A percentile compares a stretch with the other conserved stretches of the same genome.
Conservation (phyloP, 768 basidiomycete genomes). For the Boletus fagicola region DNA sequence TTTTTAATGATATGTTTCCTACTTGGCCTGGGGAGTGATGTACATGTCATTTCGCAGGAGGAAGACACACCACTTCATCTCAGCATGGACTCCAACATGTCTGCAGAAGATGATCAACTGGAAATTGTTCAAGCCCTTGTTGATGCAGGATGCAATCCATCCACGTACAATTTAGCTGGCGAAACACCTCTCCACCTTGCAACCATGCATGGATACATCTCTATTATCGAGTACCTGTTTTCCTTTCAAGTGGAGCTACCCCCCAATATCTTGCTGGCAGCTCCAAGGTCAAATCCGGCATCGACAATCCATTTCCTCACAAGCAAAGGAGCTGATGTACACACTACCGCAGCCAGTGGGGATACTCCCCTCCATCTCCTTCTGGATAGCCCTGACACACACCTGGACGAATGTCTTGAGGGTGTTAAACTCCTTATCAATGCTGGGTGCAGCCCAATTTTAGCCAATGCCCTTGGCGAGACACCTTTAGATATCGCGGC, state of each 20-base stretch:
- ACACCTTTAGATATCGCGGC: too few relatives aligned
- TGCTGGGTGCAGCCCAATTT: too few relatives aligned
- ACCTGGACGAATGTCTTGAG: not conserved
- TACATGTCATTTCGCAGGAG: too few relatives aligned
- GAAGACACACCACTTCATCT: too few relatives aligned
- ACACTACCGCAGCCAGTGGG: not conserved
- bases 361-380: not conserved
- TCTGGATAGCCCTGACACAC: fast-evolving
- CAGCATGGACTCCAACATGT: not conserved
- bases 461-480: too few relatives aligned
- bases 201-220: not conserved
- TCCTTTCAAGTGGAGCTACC: not conserved
- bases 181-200: conserved; percentile 2
- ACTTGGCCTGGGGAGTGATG: too few relatives aligned
- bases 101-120: not conserved
- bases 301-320: not conserved
- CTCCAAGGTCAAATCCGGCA: not conserved
- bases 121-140: not conserved
- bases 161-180: not conserved
- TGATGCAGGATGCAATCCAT: conserved; percentile 10
- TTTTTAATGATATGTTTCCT: too few relatives aligned
- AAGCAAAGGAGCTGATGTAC: not conserved
- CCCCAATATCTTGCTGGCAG: not conserved
- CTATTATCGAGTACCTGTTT: conserved; percentile 1
- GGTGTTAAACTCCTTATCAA: too few relatives aligned